Evolutionary conservation across 306 rosid genomes (phyloP), one percentile per base, ranked within the genome.

Genomic region (Begonia peltatifolia): DNA sequence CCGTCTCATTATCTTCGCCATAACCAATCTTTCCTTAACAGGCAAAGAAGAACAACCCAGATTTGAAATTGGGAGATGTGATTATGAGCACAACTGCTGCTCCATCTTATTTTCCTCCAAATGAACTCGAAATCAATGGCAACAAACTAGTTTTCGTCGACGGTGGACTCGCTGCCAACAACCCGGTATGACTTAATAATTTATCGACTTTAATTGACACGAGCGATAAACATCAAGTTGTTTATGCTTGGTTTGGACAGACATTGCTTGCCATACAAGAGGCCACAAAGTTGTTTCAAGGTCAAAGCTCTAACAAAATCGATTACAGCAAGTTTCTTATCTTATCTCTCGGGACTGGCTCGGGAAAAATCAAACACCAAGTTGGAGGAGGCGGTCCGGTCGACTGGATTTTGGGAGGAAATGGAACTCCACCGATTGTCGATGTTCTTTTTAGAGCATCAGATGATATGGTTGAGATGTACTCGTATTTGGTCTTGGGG

Each of bases 261-360:
- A 55, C 68, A 46, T 5, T 63, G 9, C 50, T 63, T 38, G 61
- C 60, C 20, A 47, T 63, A 2, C 25, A 25, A 9, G 68, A 63
- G 49, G 68, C 61, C 6, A 10, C 68, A 63, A 55, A 17, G 61
- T 16, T 47, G 48, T 16, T 2, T 35, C 18, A 41, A 54, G 42
- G 42, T 12, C 14, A 17, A 18, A 22, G 42, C 41, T 3, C 9
- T 15, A 9, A 14, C 36, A 48, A 6, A 3, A 11, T 14, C 13
- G 50, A 36, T 12, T 36, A 47, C 56, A 35, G 50, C 16, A 56
- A 63, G 25, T 55, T 56, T 42, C 23, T 63, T 36, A 55, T 63
- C 55, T 11, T 63, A 23, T 63, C 68, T 12, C 68, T 63, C 18
- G 68, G 68, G 7, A 63, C 61, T 4, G 68, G 68, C 20, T 54